Evolutionary conservation across 176 grass and related monocot genomes (phyloP).

Genomic region (Carex pumila): DNA sequence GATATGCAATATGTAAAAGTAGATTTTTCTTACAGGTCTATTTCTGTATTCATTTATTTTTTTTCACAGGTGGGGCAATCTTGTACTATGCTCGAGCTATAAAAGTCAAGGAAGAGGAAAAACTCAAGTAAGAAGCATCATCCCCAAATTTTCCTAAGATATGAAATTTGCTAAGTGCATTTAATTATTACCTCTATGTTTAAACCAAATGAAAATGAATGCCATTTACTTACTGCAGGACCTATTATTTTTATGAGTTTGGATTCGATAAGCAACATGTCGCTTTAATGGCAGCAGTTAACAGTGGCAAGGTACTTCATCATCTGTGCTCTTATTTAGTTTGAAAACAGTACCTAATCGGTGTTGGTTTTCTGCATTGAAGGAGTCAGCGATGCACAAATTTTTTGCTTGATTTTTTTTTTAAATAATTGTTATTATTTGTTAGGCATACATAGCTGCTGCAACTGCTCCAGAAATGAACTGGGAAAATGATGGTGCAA

Average conservation of each 20-base stretch:
- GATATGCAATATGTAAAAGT: not conserved
- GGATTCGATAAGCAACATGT: conserved; percentile 61
- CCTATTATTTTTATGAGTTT: conserved; percentile 94
- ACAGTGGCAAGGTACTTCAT: conserved; percentile 72
- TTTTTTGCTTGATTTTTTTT: conserved; percentile 1
- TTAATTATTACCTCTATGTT: conserved; percentile 3
- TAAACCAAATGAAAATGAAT: conserved; percentile 10
- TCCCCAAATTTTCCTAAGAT: conserved; percentile 4
- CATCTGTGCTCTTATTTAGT: not conserved
- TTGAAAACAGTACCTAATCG: not conserved
- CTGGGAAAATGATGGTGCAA: conserved; percentile 75
- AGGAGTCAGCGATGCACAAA: not conserved
- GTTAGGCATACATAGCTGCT: conserved; percentile 71
- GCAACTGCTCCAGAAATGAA: conserved; percentile 66
- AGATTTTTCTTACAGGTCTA: not conserved
- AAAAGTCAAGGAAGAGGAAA: conserved; percentile 92
- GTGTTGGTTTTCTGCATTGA: conserved; percentile 1
- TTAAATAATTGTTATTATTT: not conserved
- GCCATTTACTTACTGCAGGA: conserved; percentile 38
- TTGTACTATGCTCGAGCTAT: conserved; percentile 71
- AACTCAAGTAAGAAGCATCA: conserved; percentile 55
- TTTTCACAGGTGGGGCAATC: conserved; percentile 63
- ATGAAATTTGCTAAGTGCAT: not conserved
- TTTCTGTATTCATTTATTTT: conserved; percentile 11
- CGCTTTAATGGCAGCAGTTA: conserved; percentile 62